Percentiles rank a stretch among this genome's conserved stretches.
Conservation (phyloP, 345 rosid species). For the Sisymbrium irio region DNA sequence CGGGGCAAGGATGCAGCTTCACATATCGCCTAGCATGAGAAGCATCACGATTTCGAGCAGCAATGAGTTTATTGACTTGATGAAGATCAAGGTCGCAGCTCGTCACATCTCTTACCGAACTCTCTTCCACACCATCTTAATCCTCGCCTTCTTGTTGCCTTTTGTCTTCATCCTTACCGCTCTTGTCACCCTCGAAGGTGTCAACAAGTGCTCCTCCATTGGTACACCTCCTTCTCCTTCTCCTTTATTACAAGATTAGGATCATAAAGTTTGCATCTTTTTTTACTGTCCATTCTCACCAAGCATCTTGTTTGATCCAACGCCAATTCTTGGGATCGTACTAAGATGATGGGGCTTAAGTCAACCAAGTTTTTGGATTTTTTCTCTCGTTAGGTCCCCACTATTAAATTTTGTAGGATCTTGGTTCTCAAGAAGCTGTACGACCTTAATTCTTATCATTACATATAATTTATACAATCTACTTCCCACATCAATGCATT, state of each 20-base stretch:
- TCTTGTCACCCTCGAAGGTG: slow-evolving; percentile 99
- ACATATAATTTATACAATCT: not conserved
- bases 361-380: slow-evolving; percentile 11
- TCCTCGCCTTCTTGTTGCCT: slow-evolving; percentile 98
- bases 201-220: slow-evolving; percentile 99
- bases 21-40: slow-evolving; percentile 99
- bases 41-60: slow-evolving; percentile 98
- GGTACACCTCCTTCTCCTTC: slow-evolving; percentile 42
- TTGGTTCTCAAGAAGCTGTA: slow-evolving; percentile 7
- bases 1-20: slow-evolving; percentile 93
- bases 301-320: slow-evolving; percentile 12
- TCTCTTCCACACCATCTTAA: slow-evolving; percentile 90
- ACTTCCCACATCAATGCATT: slow-evolving; percentile 12
- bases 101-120: slow-evolving; percentile 97
- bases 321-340: slow-evolving; percentile 18
- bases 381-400: slow-evolving; percentile 34
- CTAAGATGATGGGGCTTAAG: slow-evolving; percentile 9
- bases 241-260: not conserved
- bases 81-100: slow-evolving; percentile 99
- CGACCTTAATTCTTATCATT: slow-evolving; percentile 6
- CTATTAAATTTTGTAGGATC: slow-evolving; percentile 17
- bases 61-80: slow-evolving; percentile 98
- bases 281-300: not conserved
- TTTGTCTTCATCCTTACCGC: slow-evolving; percentile 99
- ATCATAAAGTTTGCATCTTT: slow-evolving; percentile 1